These are phyloP conservation scores for Saccharomycopsis phalli DNA, from an alignment of 1,139 yeast species.

Conservation along the genomic window DNA sequence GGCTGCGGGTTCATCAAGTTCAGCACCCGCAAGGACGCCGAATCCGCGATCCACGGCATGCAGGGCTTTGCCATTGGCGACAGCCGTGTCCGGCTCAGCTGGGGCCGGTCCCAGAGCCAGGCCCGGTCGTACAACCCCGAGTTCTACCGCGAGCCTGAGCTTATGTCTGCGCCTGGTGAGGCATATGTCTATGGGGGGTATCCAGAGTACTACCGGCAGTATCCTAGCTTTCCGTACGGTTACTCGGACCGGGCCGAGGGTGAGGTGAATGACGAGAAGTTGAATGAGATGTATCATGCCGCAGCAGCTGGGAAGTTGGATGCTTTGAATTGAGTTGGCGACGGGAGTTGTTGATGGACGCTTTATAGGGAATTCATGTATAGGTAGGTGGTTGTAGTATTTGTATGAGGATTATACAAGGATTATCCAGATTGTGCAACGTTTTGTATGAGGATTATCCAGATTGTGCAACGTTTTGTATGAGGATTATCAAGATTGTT, in stretches of 20 bases:
- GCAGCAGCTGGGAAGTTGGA: slow-evolving; percentile 24
- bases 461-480: not conserved
- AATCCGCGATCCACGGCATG: slow-evolving; percentile 61
- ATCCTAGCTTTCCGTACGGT: slow-evolving; percentile 10
- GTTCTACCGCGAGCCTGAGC: slow-evolving; percentile 5
- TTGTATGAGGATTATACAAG: not conserved
- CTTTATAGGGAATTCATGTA: too few species aligned
- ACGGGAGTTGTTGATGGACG: slow-evolving; percentile 1
- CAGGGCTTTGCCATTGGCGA: slow-evolving; percentile 69
- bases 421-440: too few species aligned
- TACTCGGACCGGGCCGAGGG: not conserved
- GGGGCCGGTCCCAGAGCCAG: slow-evolving; percentile 46
- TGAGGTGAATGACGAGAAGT: slow-evolving; percentile 21
- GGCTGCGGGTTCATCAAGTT: slow-evolving; percentile 63
- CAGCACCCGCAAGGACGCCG: slow-evolving; percentile 57
- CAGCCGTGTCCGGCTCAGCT: slow-evolving; percentile 55
- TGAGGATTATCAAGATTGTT: not conserved
- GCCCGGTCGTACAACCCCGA: not conserved
- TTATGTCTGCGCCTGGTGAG: not conserved
- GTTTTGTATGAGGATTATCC: not conserved
- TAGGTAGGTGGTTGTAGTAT: not conserved
- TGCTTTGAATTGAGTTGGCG: slow-evolving; percentile 14
- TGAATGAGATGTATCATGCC: slow-evolving; percentile 25
- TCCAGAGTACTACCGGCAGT: slow-evolving; percentile 8
- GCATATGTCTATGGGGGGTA: not conserved